Percentiles rank a stretch among this genome's conserved stretches.
phyloP scores from a whole-genome alignment of 2,329 filamentous ascomycete genomes.

The Xylariales sp. region DNA sequence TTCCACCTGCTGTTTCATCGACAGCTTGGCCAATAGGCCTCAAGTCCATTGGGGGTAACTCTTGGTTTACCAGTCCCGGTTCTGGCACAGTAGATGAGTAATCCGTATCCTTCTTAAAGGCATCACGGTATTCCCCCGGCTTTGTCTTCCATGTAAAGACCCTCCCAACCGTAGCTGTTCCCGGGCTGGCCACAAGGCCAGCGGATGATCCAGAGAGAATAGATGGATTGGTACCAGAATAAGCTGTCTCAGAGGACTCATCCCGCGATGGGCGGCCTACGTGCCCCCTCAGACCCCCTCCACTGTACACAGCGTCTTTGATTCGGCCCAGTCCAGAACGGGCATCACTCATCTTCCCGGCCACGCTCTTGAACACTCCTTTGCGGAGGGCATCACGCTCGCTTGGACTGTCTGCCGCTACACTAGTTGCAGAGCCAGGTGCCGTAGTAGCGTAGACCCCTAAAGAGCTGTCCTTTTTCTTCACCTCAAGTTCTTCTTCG shows the following conservation, averaged over 20 bases:
- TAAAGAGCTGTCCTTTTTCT: constrained; percentile 40
- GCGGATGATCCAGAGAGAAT: constrained; percentile 31
- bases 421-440: constrained; percentile 40
- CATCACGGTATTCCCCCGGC: constrained; percentile 52
- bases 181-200: constrained; percentile 27
- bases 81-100: constrained; percentile 14
- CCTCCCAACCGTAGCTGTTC: constrained; percentile 34
- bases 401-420: constrained; percentile 41
- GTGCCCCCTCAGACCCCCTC: constrained; percentile 52
- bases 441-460: constrained; percentile 38
- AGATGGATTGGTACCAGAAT: constrained; percentile 28
- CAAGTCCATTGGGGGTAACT: constrained; percentile 10
- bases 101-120: constrained; percentile 30
- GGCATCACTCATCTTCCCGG: constrained; percentile 74
- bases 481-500: constrained; percentile 47
- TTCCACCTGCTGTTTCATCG: constrained; percentile 16
- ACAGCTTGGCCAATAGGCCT: constrained; percentile 10
- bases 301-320: constrained; percentile 69
- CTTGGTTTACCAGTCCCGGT: constrained; percentile 6
- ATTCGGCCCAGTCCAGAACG: constrained; percentile 79
- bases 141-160: constrained; percentile 62
- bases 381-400: constrained; percentile 58
- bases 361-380: constrained; percentile 73
- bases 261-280: constrained; percentile 52
- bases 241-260: constrained; percentile 38